Evolutionary conservation across 1,284 basidiomycete species (phyloP), one percentile per base, ranked within the genome.

Genomic region (Cystobasidium sp.): DNA sequence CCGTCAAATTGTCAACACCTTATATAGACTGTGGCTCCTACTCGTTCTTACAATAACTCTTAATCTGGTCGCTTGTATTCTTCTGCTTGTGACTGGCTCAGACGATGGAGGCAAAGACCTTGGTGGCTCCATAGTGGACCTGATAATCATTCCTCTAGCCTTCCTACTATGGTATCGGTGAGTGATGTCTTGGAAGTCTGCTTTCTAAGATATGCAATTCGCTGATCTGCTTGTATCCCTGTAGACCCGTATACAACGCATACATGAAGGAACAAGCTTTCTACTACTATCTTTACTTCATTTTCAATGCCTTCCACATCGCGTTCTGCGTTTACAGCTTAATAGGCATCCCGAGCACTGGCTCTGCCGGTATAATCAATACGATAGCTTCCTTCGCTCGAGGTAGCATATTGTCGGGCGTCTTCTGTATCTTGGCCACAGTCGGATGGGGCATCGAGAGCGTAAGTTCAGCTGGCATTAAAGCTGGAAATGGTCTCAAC

Each of bases 361-460:
- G 96, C 37, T 93, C 92, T 51, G 94, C 93, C 12, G 96, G 97
- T n/a, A 86, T 99, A 59, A 92, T 98, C 81, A 92, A 94, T 83
- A 96, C 90, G 44, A 76, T 78, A 39, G 43, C 73, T 18, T 69
- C 78, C 16, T 80, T 80, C 62, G 77, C 76, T 10, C 66, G 76
- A 68, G 81, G 81, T 10, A 80, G 82, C 61, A 84, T 91, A 83
- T 88, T 88, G 24, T 90, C 93, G 20, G 93, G 88, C 64, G 85
- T 94, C 64, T 86, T 97, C 67, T 89, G 91, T 58, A 85, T 88
- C 14, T 82, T 99, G 61, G 87, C 94, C 2, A 93, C 91, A 8
- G 85, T 90, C 43, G 94, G 93, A 41, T 99, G 97, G 93, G 85
- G 87, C 3, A 75, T 96, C 44, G 94, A 99, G 83, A 91, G 91